These are phyloP conservation scores for Xylaria palmicola DNA, from an alignment of 495 filamentous ascomycete genomes.

Conservation along the genomic window DNA sequence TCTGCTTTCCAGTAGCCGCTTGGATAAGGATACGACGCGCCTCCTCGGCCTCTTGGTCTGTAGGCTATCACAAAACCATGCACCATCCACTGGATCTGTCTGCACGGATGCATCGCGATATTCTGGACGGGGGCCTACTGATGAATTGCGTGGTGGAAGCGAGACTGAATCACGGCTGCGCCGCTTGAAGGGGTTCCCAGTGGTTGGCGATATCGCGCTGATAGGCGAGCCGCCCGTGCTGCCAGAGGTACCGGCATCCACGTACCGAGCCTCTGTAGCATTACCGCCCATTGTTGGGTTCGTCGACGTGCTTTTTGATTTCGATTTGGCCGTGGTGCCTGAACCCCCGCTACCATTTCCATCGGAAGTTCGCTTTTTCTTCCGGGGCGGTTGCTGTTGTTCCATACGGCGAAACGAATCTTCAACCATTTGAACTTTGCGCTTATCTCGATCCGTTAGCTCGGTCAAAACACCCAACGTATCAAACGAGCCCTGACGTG, in stretches of 20 bases:
- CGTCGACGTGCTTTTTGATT: slow-evolving; percentile 37
- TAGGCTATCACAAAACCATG: slow-evolving; percentile 38
- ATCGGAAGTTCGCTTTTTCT: slow-evolving; percentile 62
- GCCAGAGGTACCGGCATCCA: slow-evolving; percentile 49
- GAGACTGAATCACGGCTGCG: slow-evolving; percentile 19
- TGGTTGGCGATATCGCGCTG: slow-evolving; percentile 39
- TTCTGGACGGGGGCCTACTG: slow-evolving; percentile 30
- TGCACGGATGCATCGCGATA: slow-evolving; percentile 50
- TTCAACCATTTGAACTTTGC: slow-evolving; percentile 82
- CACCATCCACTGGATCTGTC: slow-evolving; percentile 48
- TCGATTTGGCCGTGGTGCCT: slow-evolving; percentile 29
- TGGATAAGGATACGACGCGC: slow-evolving; percentile 44
- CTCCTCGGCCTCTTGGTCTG: slow-evolving; percentile 36
- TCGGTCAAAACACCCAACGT: slow-evolving; percentile 55
- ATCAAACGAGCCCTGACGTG: slow-evolving; percentile 52
- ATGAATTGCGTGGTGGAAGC: slow-evolving; percentile 32
- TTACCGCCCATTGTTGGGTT: slow-evolving; percentile 37
- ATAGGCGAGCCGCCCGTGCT: slow-evolving; percentile 50
- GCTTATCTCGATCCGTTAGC: slow-evolving; percentile 80
- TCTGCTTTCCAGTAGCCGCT: slow-evolving; percentile 48
- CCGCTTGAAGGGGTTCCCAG: slow-evolving; percentile 18
- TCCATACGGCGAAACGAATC: slow-evolving; percentile 69
- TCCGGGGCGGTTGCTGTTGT: slow-evolving; percentile 56
- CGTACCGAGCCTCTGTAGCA: slow-evolving; percentile 41
- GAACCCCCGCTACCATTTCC: slow-evolving; percentile 42